Conservation (phyloP, 306 rosid species). For the Echinosophora koreensis region DNA sequence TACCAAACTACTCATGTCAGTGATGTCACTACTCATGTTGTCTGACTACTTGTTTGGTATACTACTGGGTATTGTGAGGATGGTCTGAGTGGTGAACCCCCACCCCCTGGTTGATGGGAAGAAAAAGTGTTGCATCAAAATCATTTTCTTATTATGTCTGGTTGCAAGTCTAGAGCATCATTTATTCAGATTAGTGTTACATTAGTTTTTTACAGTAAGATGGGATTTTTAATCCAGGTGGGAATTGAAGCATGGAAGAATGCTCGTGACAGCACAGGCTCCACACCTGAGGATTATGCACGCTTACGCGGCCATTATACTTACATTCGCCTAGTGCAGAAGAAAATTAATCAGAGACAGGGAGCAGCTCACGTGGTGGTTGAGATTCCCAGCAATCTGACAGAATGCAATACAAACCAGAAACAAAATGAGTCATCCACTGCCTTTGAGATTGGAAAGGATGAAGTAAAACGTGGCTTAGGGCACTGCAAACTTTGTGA, state of each 20-base stretch:
- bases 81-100: conserved; percentile 15
- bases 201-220: conserved; percentile 14
- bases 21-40: not conserved
- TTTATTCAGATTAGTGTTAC: conserved; percentile 15
- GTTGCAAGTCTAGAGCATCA: conserved; percentile 17
- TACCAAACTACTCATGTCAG: not conserved
- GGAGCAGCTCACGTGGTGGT: conserved; percentile 79
- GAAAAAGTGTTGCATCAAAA: not conserved
- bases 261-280: conserved; percentile 85
- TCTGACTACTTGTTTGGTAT: not conserved
- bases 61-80: conserved; percentile 13
- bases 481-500: conserved; percentile 71
- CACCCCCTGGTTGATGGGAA: not conserved
- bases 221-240: conserved; percentile 62
- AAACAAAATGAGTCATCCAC: conserved; percentile 55
- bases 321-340: conserved; percentile 79
- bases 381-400: conserved; percentile 66
- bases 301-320: conserved; percentile 76
- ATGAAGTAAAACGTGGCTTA: conserved; percentile 43
- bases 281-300: conserved; percentile 92
- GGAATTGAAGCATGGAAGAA: conserved; percentile 95
- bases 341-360: conserved; percentile 72
- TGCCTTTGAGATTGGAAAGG: conserved; percentile 68
- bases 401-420: conserved; percentile 58
- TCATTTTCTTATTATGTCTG: not conserved